Base-by-base conservation (phyloP, 495 filamentous ascomycete species). In the Aspergillus saccharolyticus region DNA sequence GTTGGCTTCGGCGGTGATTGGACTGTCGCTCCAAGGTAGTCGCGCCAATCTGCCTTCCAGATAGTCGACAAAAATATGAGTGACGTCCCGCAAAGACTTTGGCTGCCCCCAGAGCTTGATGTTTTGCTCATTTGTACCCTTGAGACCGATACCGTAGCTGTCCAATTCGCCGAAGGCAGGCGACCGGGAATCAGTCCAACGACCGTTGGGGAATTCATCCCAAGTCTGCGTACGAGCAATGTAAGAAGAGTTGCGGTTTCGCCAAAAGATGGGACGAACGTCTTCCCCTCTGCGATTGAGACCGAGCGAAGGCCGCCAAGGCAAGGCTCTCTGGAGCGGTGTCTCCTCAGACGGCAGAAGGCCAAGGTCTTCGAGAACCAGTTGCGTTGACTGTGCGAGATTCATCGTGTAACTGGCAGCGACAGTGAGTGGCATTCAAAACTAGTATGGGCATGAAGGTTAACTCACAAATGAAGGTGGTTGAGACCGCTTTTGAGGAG, bases 141-240 rank as follows among this genome's bases (percentile, higher is more conserved):
- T 95, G 58, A 99, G 75, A 47, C 93, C 91, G 60, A 97, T 88
- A 17, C 93, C 94, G 67, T 99, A 99, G 25, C 89, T 84, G 74
- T 99, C 95, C 42, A 99, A 80, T 73, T 97, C 91, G 65, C 95
- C 95, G 61, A 97, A 99, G 19, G 95, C 95, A 57, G 95, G 95
- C 25, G 95, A 97, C 53, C 95, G 83, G 33, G 92, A 90, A 72
- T 99, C 95, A 70, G 95, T 96, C 95, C 95, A 99, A 70, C 95
- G 89, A 39, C 95, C 95, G 77, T 99, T 99, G 45, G 95, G 95
- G 65, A 96, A 99, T 67, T 99, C 95, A 63, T 99, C 95, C 95
- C 95, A 99, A 61, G 96, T 92, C 67, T 97, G 91, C 4, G 95
- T 99, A 52, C 95, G 89, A 39, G 86, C 85, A 25, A 99, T 85